A percentile compares a stretch with the other conserved stretches of the same genome.
Evolutionary conservation across 1,139 yeast genomes (phyloP).

Genomic region (Suhomyces guaymorum): DNA sequence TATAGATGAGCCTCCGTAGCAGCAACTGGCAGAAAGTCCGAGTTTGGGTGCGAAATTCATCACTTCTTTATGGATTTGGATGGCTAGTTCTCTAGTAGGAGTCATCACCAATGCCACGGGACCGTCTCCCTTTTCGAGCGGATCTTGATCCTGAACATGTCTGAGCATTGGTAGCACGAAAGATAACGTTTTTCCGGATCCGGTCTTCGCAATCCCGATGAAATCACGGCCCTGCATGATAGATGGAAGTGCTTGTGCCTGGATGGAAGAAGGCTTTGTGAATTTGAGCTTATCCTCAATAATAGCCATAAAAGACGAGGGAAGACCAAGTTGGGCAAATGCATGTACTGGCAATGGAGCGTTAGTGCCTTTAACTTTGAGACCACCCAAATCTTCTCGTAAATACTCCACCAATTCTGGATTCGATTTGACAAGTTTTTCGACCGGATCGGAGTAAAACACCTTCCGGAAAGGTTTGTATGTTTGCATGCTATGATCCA

Average conservation of each 20-base stretch:
- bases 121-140: constrained; percentile 54
- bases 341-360: constrained; percentile 68
- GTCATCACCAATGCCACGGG: constrained; percentile 82
- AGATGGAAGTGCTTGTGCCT: constrained; percentile 88
- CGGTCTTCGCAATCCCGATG: constrained; percentile 94
- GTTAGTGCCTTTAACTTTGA: constrained; percentile 57
- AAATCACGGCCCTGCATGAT: constrained; percentile 89
- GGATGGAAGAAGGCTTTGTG: constrained; percentile 79
- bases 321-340: constrained; percentile 84
- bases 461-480: constrained; percentile 59
- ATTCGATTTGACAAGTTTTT: constrained; percentile 41
- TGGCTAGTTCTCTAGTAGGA: constrained; percentile 91
- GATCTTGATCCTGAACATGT: constrained; percentile 74
- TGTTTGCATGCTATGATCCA: constrained; percentile 49
- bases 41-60: constrained; percentile 55
- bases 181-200: constrained; percentile 93
- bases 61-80: constrained; percentile 77
- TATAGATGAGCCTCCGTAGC: constrained; percentile 92
- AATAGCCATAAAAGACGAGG: constrained; percentile 54
- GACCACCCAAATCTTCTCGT: constrained; percentile 61
- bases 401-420: constrained; percentile 55
- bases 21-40: constrained; percentile 60
- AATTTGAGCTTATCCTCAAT: constrained; percentile 54
- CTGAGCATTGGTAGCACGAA: constrained; percentile 82
- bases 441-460: constrained; percentile 68